Conservation (phyloP, 1,284 basidiomycete genomes). For the Paramarasmius palmivorus region DNA sequence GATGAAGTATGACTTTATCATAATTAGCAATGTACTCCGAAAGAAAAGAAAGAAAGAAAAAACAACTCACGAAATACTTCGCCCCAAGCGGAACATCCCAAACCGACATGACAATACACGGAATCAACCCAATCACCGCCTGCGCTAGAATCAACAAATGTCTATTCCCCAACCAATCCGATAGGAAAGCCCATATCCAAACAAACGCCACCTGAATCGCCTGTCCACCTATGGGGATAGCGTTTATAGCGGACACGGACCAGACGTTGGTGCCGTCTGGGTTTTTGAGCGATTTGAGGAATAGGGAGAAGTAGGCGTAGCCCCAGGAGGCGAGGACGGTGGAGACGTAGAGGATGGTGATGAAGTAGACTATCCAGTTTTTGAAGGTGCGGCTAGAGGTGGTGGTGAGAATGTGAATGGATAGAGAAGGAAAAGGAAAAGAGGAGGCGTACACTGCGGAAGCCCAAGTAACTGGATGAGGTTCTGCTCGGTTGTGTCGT, state of each 20-base stretch:
- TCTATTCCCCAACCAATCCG: constrained; percentile 13
- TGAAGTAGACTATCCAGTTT: constrained; percentile 18
- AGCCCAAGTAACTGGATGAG: constrained; percentile 11
- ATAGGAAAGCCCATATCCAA: constrained; percentile 17
- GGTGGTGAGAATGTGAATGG: no score
- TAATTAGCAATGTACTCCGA: not conserved
- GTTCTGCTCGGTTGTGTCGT: constrained; percentile 14
- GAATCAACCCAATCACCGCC: constrained; percentile 16
- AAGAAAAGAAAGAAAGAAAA: not conserved
- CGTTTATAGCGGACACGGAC: constrained; percentile 15
- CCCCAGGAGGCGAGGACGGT: constrained; percentile 17
- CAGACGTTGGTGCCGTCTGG: constrained; percentile 16
- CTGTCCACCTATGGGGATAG: constrained; percentile 17
- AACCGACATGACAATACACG: constrained; percentile 18
- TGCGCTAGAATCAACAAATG: constrained; percentile 17
- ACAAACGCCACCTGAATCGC: constrained; percentile 19
- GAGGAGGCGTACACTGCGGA: not conserved
- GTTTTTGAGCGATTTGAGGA: constrained; percentile 15
- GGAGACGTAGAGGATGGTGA: constrained; percentile 13
- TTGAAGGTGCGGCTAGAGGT: constrained; percentile 10
- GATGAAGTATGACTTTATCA: constrained; percentile 16
- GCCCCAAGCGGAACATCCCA: constrained; percentile 16
- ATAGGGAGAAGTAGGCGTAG: constrained; percentile 17
- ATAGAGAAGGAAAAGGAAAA: no score
- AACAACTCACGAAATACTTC: constrained; percentile 16